phyloP scores from a whole-genome alignment of 805 yeast genomes.

The Lachancea fermentati region DNA sequence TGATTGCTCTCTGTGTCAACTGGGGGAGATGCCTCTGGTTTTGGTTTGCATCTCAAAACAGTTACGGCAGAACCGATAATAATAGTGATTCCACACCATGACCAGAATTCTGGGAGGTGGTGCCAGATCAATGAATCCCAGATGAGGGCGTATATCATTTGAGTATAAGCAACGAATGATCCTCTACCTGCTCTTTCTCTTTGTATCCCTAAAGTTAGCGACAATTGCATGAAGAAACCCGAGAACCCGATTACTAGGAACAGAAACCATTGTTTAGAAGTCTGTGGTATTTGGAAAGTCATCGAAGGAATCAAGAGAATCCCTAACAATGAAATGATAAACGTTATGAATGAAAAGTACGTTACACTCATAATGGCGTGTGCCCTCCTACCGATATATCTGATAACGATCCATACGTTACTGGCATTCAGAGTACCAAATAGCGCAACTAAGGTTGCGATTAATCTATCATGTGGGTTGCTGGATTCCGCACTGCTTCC shows the following conservation, averaged over 20 bases:
- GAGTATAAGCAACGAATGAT: slow-evolving; percentile 68
- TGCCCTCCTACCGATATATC: slow-evolving; percentile 70
- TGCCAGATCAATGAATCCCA: slow-evolving; percentile 72
- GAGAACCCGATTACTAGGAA: slow-evolving; percentile 59
- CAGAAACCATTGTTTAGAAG: slow-evolving; percentile 59
- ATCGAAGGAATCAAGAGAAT: slow-evolving; percentile 53
- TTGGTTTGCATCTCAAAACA: slow-evolving; percentile 50
- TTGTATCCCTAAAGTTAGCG: slow-evolving; percentile 77
- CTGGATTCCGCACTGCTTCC: slow-evolving; percentile 38
- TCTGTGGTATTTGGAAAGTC: slow-evolving; percentile 54
- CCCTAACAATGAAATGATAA: slow-evolving; percentile 48
- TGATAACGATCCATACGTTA: slow-evolving; percentile 59
- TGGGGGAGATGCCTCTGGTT: slow-evolving; percentile 9
- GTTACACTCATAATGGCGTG: slow-evolving; percentile 79
- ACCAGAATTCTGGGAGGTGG: slow-evolving; percentile 64
- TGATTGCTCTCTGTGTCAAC: slow-evolving; percentile 6
- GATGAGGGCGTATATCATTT: slow-evolving; percentile 68
- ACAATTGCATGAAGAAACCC: slow-evolving; percentile 79
- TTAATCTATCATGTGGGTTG: slow-evolving; percentile 48
- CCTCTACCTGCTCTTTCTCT: slow-evolving; percentile 74
- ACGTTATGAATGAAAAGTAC: slow-evolving; percentile 61
- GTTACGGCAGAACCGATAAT: slow-evolving; percentile 61
- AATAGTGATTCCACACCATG: slow-evolving; percentile 61
- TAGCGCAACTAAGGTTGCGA: slow-evolving; percentile 60
- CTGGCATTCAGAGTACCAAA: slow-evolving; percentile 68